Base-by-base conservation (phyloP, 495 filamentous ascomycete genomes). In the Podospora fimiseda region DNA sequence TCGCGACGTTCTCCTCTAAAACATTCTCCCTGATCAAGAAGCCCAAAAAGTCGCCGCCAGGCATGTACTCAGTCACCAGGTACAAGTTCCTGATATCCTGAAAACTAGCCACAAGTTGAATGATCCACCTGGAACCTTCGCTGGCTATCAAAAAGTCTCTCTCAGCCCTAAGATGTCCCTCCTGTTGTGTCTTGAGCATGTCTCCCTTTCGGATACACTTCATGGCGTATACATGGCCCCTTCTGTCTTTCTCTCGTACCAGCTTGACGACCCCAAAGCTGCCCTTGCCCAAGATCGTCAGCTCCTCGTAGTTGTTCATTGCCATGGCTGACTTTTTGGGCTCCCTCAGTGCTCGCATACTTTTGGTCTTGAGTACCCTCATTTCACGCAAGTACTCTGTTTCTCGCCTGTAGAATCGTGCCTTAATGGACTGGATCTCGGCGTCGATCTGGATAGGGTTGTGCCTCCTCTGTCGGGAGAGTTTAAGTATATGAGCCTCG, bases 11-110 rank as follows among this genome's bases (percentile, higher is more conserved):
- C 66, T 97, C 92, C 48, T 79, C 80, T 8, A 97, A 78, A 2
- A 85, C 79, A 50, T 88, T 85, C 62, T 90, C 86, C 21, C 90
- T 84, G 55, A 95, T 86, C 9, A 97, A 68, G 5, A 95, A 71
- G 1, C 87, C 87, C 2, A 97, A 76, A 57, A 97, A 96, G 63
- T 97, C 92, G 2, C 92, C 92, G 14, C 92, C 92, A 6, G 94
- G 84, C 88, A 95, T 94, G 62, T 95, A 97, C 52, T 97, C 90
- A 90, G 96, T 96, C 51, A 95, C 86, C 9, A 97, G 81, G 61
- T 96, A 96, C 21, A 97, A 73, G 60, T 89, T 86, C 15, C 78
- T 77, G 30, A 75, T 72, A 66, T 97, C 92, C 64, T 97, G 89
- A 60, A 97, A 95, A 59, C 88, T 92, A 44, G 87, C 79, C 52